phyloP scores from a whole-genome alignment of 2,329 filamentous ascomycete species.

The Hymenoscyphus salicellus region DNA sequence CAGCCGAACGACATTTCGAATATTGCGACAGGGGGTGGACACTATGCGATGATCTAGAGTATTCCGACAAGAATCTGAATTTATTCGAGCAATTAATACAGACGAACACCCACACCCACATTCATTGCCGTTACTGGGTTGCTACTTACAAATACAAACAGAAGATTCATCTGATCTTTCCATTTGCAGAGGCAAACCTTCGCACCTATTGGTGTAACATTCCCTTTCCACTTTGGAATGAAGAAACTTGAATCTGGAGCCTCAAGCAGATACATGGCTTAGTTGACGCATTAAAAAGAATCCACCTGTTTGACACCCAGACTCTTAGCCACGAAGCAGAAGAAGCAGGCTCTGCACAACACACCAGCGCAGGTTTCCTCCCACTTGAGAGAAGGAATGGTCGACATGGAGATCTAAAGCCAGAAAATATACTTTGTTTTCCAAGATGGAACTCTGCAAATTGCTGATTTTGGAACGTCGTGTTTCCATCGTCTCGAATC shows the following conservation, averaged over 20 bases:
- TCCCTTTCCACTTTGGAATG: background rate
- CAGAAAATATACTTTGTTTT: slow-evolving; percentile 39
- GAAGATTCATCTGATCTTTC: slow-evolving; percentile 30
- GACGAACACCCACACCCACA: slow-evolving; percentile 25
- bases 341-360: too few species aligned
- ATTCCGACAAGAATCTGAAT: slow-evolving; percentile 14
- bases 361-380: too few species aligned
- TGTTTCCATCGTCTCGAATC: slow-evolving; percentile 34
- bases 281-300: too few species aligned
- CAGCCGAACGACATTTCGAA: background rate
- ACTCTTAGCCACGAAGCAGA: too few species aligned
- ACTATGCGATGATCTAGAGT: too few species aligned
- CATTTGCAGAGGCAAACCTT: slow-evolving; percentile 29
- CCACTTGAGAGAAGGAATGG: slow-evolving; percentile 22
- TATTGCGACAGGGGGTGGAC: too few species aligned
- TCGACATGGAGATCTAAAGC: slow-evolving; percentile 41
- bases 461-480: slow-evolving; percentile 38
- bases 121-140: slow-evolving; percentile 30
- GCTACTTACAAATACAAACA: slow-evolving; percentile 25
- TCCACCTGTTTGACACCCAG: too few species aligned
- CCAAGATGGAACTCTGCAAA: too few species aligned
- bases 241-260: slow-evolving; percentile 18
- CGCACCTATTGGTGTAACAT: slow-evolving; percentile 27
- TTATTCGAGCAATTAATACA: too few species aligned
- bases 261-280: slow-evolving; percentile 27